Evolutionary conservation across 176 grass and related monocot genomes (phyloP).

Genomic region (Otatea glauca): DNA sequence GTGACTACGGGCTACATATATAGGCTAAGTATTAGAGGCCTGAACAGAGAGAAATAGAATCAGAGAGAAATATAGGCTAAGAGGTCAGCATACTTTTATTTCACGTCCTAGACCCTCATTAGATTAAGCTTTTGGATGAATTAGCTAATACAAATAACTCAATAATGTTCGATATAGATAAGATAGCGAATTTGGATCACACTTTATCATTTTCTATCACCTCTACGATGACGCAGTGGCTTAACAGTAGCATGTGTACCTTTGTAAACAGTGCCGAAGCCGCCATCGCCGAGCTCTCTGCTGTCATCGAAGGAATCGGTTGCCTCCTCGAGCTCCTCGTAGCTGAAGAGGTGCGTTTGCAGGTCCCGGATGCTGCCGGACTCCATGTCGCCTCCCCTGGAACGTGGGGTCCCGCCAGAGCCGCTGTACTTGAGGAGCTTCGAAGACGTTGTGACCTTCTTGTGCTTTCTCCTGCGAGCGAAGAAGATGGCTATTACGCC

Average conservation of each 20-base stretch:
- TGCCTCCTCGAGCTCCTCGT: conserved; percentile 81
- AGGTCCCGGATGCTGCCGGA: conserved; percentile 48
- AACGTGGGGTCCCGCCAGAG: conserved; percentile 45
- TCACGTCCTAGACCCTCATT: too few relatives aligned
- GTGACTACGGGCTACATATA: too few relatives aligned
- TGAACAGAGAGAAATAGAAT: too few relatives aligned
- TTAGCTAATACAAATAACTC: too few relatives aligned
- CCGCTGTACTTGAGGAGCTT: conserved; percentile 60
- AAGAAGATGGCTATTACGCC: neutral
- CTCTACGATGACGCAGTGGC: neutral
- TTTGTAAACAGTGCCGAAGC: conserved; percentile 95
- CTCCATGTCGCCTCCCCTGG: conserved; percentile 52
- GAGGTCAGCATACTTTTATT: too few relatives aligned
- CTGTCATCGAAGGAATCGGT: conserved; percentile 65
- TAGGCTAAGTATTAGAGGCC: too few relatives aligned
- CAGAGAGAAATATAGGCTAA: too few relatives aligned
- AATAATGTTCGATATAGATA: too few relatives aligned
- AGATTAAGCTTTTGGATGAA: too few relatives aligned
- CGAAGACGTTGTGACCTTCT: conserved; percentile 54
- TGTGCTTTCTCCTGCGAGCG: conserved; percentile 47
- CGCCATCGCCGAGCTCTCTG: conserved; percentile 82
- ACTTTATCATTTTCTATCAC: neutral
- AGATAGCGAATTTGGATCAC: too few relatives aligned
- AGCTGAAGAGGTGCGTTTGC: conserved; percentile 64
- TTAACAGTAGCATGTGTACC: conserved; percentile 47